A percentile compares a stretch with the other conserved stretches of the same genome.
phyloP scores from a whole-genome alignment of 2,329 filamentous ascomycete species.

The Rutstroemia sydowiana region DNA sequence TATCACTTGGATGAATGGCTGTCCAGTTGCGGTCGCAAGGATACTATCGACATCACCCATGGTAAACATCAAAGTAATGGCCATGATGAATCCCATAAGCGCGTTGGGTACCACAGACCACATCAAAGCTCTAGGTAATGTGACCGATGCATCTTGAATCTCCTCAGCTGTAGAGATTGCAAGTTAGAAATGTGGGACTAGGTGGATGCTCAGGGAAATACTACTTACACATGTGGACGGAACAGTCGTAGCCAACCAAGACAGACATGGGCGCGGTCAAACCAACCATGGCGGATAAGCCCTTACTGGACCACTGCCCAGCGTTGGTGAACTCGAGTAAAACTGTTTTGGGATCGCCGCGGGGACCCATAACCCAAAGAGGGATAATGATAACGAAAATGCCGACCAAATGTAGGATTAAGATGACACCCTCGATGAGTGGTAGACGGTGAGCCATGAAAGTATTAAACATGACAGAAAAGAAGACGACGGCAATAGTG shows the following conservation, averaged over 20 bases:
- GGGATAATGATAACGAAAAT: conserved; percentile 37
- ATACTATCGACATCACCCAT: conserved; percentile 30
- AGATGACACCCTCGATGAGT: conserved; percentile 35
- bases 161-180: conserved; percentile 39
- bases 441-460: conserved; percentile 33
- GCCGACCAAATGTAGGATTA: conserved; percentile 38
- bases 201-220: no score
- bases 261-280: conserved; percentile 30
- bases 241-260: conserved; percentile 21
- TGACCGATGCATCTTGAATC: conserved; percentile 38
- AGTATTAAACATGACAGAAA: conserved; percentile 40
- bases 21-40: conserved; percentile 27
- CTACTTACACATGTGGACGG: conserved; percentile 32
- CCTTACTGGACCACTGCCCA: conserved; percentile 29
- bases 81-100: conserved; percentile 32
- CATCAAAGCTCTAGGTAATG: conserved; percentile 38
- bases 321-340: conserved; percentile 29
- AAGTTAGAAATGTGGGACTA: no score
- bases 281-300: conserved; percentile 32
- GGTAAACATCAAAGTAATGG: conserved; percentile 34
- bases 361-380: conserved; percentile 30
- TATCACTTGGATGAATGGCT: conserved; percentile 30
- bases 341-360: conserved; percentile 17
- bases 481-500: conserved; percentile 35
- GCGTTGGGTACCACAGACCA: conserved; percentile 31